A percentile compares a stretch with the other conserved stretches of the same genome.
phyloP scores from a whole-genome alignment of 176 grass and related monocot species.

The Elaeis guineensis region DNA sequence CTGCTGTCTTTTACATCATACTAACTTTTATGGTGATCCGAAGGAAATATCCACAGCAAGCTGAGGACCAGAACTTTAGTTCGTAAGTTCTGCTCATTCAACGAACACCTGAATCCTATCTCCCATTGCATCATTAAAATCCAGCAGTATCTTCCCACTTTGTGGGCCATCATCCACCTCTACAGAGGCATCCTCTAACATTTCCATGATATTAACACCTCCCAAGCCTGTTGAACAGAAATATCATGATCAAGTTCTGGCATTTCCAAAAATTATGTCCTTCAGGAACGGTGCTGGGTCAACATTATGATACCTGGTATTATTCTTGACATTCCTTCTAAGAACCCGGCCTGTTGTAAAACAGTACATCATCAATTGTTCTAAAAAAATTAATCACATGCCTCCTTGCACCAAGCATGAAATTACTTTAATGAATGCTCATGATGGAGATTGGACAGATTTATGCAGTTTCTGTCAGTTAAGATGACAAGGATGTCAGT shows the following conservation, averaged over 20 bases:
- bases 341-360: constrained; percentile 73
- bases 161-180: constrained; percentile 38
- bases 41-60: no score
- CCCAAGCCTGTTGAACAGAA: constrained; percentile 44
- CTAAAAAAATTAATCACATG: background rate
- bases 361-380: background rate
- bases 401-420: background rate
- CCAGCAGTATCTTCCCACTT: constrained; percentile 76
- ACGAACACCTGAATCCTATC: constrained; percentile 84
- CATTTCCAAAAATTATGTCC: background rate
- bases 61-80: background rate
- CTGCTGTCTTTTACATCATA: no score
- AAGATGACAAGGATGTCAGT: no score
- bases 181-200: constrained; percentile 51
- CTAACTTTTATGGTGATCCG: no score
- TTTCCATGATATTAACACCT: constrained; percentile 84
- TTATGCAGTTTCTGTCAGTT: no score
- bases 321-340: constrained; percentile 82
- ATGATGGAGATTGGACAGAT: no score
- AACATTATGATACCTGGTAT: constrained; percentile 61
- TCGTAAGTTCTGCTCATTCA: constrained; percentile 25
- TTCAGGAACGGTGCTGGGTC: background rate
- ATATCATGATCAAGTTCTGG: background rate
- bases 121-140: constrained; percentile 68
- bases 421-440: no score